These are phyloP conservation scores for Trypanosoma lewisi DNA, from an alignment of 208 protist species.

Conservation along the genomic window DNA sequence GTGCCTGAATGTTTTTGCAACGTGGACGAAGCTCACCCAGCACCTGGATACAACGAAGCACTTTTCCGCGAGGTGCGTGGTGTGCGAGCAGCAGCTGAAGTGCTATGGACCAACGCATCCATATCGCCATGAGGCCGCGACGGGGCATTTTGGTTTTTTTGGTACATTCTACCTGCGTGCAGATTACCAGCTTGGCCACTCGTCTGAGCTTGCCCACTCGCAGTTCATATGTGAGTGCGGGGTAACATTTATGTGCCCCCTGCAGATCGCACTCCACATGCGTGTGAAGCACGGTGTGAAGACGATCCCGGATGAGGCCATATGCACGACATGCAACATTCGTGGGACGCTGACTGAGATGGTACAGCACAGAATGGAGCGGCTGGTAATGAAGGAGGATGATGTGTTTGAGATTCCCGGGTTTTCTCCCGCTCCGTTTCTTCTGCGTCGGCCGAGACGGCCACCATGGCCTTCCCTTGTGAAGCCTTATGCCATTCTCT, in stretches of 20 bases:
- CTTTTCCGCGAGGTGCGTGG: constrained; percentile 51
- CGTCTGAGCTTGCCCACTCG: constrained; percentile 31
- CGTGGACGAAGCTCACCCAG: constrained; percentile 67
- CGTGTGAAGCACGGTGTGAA: constrained; percentile 41
- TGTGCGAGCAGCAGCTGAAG: constrained; percentile 48
- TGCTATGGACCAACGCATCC: constrained; percentile 60
- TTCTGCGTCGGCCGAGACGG: constrained; percentile 19
- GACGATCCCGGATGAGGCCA: constrained; percentile 33
- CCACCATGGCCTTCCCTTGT: constrained; percentile 14
- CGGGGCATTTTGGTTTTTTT: constrained; percentile 52
- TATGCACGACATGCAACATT: constrained; percentile 44
- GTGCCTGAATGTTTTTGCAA: constrained; percentile 52
- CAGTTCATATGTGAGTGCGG: constrained; percentile 76
- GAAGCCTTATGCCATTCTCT: constrained; percentile 45
- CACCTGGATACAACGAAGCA: constrained; percentile 60
- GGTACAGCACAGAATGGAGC: constrained; percentile 32
- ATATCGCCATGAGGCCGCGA: constrained; percentile 47
- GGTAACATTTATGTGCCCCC: constrained; percentile 44
- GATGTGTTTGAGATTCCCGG: constrained; percentile 28
- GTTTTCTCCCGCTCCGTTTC: constrained; percentile 21
- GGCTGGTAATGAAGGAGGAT: constrained; percentile 1
- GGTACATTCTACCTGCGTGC: constrained; percentile 56
- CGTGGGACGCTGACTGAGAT: constrained; percentile 35
- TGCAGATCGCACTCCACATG: constrained; percentile 64
- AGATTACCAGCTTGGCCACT: constrained; percentile 53